A percentile compares a stretch with the other conserved stretches of the same genome.
Evolutionary conservation across 2,329 filamentous ascomycete species (phyloP).

Genomic region (Fusarium sp.): DNA sequence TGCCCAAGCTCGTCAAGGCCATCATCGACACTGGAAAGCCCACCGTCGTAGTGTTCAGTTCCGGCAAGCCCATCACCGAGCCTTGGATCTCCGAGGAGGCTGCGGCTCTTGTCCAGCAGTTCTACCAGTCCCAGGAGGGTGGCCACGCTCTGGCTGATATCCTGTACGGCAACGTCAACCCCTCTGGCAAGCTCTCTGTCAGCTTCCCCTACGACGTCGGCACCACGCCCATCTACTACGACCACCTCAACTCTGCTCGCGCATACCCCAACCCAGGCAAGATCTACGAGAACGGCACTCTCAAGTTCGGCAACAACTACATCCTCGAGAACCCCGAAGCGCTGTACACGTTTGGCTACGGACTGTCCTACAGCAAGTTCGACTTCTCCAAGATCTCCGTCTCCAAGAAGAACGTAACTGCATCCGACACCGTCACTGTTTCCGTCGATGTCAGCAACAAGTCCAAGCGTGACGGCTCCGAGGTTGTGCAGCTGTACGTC

Average conservation of each 20-base stretch:
- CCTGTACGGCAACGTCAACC: slow-evolving; percentile 73
- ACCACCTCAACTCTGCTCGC: slow-evolving; percentile 77
- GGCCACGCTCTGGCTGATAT: slow-evolving; percentile 75
- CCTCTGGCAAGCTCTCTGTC: slow-evolving; percentile 74
- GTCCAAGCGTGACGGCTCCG: slow-evolving; percentile 67
- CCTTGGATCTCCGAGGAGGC: slow-evolving; percentile 77
- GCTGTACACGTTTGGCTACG: slow-evolving; percentile 75
- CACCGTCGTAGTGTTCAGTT: slow-evolving; percentile 75
- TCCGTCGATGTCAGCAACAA: slow-evolving; percentile 73
- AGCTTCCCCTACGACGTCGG: slow-evolving; percentile 76
- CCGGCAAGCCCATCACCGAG: slow-evolving; percentile 79
- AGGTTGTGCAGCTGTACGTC: slow-evolving; percentile 77
- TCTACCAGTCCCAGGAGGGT: slow-evolving; percentile 78
- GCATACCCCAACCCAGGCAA: slow-evolving; percentile 64
- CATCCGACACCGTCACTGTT: slow-evolving; percentile 67
- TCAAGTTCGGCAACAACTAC: slow-evolving; percentile 74
- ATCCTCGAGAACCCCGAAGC: slow-evolving; percentile 71
- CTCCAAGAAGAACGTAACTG: slow-evolving; percentile 60
- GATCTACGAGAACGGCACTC: slow-evolving; percentile 67
- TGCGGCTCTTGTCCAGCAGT: slow-evolving; percentile 77
- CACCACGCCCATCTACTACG: slow-evolving; percentile 77
- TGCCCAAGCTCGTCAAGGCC: slow-evolving; percentile 73
- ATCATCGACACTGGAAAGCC: slow-evolving; percentile 76
- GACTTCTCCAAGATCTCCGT: slow-evolving; percentile 67
- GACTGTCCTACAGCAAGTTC: slow-evolving; percentile 74